Evolutionary conservation across 495 filamentous ascomycete genomes (phyloP).

Genomic region (Chlorociboria aeruginascens): DNA sequence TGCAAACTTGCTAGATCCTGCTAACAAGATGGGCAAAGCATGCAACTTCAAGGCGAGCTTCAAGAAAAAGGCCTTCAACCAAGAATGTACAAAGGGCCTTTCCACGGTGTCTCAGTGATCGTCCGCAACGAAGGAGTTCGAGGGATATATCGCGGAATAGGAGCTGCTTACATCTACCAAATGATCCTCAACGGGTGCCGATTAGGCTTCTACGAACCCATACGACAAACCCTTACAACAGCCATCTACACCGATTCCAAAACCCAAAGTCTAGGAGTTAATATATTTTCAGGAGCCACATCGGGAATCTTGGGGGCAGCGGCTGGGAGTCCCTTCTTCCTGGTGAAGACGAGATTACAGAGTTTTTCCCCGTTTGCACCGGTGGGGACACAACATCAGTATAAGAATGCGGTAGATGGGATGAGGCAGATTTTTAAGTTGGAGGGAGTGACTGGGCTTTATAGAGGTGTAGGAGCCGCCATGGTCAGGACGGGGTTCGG

Average conservation of each 20-base stretch:
- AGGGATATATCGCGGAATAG: slow-evolving; percentile 82
- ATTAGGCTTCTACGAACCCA: slow-evolving; percentile 93
- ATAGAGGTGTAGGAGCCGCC: slow-evolving; percentile 83
- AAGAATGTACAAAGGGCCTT: slow-evolving; percentile 80
- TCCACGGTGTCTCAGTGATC: slow-evolving; percentile 88
- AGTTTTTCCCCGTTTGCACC: slow-evolving; percentile 90
- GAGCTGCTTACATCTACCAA: slow-evolving; percentile 94
- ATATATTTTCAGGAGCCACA: slow-evolving; percentile 80
- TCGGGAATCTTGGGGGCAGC: slow-evolving; percentile 86
- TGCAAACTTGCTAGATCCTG: not conserved
- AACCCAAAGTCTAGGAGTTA: slow-evolving; percentile 74
- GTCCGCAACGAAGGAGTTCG: slow-evolving; percentile 78
- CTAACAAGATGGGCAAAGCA: slow-evolving; percentile 31
- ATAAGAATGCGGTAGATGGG: slow-evolving; percentile 76
- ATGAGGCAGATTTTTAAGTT: slow-evolving; percentile 59
- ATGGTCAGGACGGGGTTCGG: slow-evolving; percentile 97
- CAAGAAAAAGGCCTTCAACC: slow-evolving; percentile 73
- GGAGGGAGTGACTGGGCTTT: slow-evolving; percentile 75
- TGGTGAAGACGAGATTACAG: slow-evolving; percentile 96
- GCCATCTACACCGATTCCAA: slow-evolving; percentile 56
- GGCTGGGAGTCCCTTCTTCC: slow-evolving; percentile 89
- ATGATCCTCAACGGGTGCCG: slow-evolving; percentile 93
- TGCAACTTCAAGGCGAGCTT: slow-evolving; percentile 95
- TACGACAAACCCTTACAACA: slow-evolving; percentile 54
- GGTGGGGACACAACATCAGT: slow-evolving; percentile 90